phyloP scores from a whole-genome alignment of 768 basidiomycete species.

The Cubamyces sp. region DNA sequence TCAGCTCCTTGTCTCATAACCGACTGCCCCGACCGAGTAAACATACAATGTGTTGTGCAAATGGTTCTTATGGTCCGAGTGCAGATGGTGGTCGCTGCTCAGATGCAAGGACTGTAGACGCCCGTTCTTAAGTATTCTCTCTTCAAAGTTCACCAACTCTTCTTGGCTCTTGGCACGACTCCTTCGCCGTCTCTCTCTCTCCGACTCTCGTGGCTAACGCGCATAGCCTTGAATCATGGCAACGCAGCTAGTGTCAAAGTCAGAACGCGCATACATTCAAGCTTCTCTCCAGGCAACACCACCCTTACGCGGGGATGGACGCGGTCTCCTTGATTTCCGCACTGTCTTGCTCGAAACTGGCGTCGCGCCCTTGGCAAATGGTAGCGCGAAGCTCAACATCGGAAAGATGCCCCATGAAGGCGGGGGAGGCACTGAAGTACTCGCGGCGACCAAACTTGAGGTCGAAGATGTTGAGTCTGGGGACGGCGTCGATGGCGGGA shows the following conservation, averaged over 20 bases:
- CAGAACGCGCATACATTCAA: slow-evolving; percentile 79
- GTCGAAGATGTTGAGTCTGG: slow-evolving; percentile 59
- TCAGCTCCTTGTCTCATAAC: background rate
- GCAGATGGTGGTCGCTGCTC: slow-evolving; percentile 7
- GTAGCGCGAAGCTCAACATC: slow-evolving; percentile 77
- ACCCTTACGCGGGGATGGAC: slow-evolving; percentile 79
- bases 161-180: background rate
- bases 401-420: slow-evolving; percentile 58
- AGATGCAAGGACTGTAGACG: slow-evolving; percentile 1
- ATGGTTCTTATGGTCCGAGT: background rate
- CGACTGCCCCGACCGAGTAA: background rate
- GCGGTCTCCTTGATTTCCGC: slow-evolving; percentile 67
- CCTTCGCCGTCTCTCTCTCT: background rate
- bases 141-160: background rate
- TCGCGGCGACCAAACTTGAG: slow-evolving; percentile 81
- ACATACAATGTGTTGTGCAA: background rate
- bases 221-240: slow-evolving; percentile 24
- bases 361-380: slow-evolving; percentile 80
- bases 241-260: slow-evolving; percentile 58
- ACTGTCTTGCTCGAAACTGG: slow-evolving; percentile 76
- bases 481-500: slow-evolving; percentile 58
- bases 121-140: background rate
- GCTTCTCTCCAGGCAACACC: slow-evolving; percentile 60
- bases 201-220: background rate
- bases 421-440: slow-evolving; percentile 73